Conservation (phyloP, 129 eudicot genomes). For the Escallonia rubra region DNA sequence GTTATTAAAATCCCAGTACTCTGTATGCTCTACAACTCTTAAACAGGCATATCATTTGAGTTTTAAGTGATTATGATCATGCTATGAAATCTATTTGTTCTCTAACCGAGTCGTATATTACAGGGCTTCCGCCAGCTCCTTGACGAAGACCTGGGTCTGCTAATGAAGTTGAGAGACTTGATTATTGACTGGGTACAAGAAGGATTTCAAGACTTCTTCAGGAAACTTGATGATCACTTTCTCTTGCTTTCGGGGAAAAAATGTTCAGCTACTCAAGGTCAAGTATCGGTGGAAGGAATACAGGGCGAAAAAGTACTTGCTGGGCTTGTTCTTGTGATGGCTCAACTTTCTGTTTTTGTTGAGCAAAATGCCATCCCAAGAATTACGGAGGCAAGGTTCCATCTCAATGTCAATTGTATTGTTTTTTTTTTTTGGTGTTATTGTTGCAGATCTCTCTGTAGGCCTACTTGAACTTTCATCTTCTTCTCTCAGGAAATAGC, state of each 20-base stretch:
- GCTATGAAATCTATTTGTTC: constrained; percentile 7
- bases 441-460: background rate
- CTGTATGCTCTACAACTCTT: background rate
- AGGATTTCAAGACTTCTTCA: constrained; percentile 81
- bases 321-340: constrained; percentile 88
- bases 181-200: constrained; percentile 83
- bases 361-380: constrained; percentile 81
- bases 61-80: background rate
- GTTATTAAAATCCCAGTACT: background rate
- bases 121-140: constrained; percentile 75
- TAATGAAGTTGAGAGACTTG: constrained; percentile 54
- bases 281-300: constrained; percentile 32
- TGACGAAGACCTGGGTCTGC: constrained; percentile 63
- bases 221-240: constrained; percentile 54
- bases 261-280: constrained; percentile 26
- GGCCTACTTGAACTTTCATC: background rate
- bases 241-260: constrained; percentile 67
- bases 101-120: constrained; percentile 5
- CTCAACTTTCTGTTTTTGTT: constrained; percentile 65
- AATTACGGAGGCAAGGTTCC: constrained; percentile 75
- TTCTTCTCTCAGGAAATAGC: constrained; percentile 63
- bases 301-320: constrained; percentile 57
- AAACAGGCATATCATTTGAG: background rate
- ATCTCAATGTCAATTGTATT: background rate
- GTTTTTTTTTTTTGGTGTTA: background rate